Evolutionary conservation across 352 stramenopile species (phyloP).

Genomic region (Globisporangium abappressorium): DNA sequence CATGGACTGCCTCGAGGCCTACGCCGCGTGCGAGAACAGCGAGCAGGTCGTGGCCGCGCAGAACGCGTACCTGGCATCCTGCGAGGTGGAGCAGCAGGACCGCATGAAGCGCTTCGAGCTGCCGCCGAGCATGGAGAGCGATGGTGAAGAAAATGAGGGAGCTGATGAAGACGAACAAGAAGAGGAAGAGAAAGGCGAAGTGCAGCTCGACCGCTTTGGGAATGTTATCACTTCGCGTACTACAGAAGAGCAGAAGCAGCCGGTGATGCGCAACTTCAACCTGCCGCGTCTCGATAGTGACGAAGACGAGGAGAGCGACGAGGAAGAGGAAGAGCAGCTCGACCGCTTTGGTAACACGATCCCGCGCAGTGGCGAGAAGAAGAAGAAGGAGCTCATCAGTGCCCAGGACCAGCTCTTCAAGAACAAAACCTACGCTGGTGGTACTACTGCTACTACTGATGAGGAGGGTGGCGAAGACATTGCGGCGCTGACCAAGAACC

Average conservation of each 20-base stretch:
- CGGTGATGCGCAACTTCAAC: slow-evolving; percentile 24
- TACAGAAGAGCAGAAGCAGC: neutral
- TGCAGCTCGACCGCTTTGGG: slow-evolving; percentile 18
- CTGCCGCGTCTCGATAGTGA: slow-evolving; percentile 22
- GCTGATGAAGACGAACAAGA: slow-evolving; percentile 27
- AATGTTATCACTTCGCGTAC: neutral
- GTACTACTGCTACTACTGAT: neutral
- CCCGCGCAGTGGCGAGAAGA: slow-evolving; percentile 7
- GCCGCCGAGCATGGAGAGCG: slow-evolving; percentile 58
- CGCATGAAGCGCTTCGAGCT: slow-evolving; percentile 52
- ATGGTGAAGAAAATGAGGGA: slow-evolving; percentile 36
- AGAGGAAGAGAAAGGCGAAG: slow-evolving; percentile 10
- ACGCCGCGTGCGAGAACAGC: slow-evolving; percentile 69
- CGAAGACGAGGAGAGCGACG: slow-evolving; percentile 22
- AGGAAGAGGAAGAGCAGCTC: slow-evolving; percentile 24
- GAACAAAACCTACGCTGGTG: slow-evolving; percentile 39
- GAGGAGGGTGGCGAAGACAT: slow-evolving; percentile 48
- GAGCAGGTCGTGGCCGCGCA: slow-evolving; percentile 73
- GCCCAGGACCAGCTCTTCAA: slow-evolving; percentile 48
- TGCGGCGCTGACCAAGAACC: slow-evolving; percentile 52
- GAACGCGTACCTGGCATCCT: slow-evolving; percentile 65
- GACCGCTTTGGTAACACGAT: slow-evolving; percentile 13
- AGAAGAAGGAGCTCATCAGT: slow-evolving; percentile 13
- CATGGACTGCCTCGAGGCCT: slow-evolving; percentile 88
- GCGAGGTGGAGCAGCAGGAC: slow-evolving; percentile 57